phyloP scores from a whole-genome alignment of 176 grass and related monocot species.

The Rhynchospora breviuscula region DNA sequence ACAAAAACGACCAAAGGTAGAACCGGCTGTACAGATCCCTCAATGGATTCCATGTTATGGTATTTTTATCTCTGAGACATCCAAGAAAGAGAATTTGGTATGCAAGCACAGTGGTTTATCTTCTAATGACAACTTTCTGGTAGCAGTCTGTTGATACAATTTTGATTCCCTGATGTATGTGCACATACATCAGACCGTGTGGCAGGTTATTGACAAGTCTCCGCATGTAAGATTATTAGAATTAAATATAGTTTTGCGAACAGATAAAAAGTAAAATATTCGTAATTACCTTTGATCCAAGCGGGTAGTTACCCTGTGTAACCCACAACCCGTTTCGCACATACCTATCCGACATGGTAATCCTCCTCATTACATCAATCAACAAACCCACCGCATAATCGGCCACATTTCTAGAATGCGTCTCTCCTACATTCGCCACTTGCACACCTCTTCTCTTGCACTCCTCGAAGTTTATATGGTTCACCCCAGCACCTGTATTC shows the following conservation, averaged over 20 bases:
- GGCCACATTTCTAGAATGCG: conserved; percentile 30
- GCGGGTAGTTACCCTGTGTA: conserved; percentile 14
- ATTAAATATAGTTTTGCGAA: too few relatives aligned
- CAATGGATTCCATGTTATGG: neutral
- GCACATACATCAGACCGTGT: neutral
- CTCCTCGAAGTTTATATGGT: conserved; percentile 48
- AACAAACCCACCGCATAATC: conserved; percentile 44
- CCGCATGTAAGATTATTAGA: too few relatives aligned
- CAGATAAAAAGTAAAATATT: neutral
- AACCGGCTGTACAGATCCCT: neutral
- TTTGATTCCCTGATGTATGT: neutral
- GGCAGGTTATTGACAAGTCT: neutral
- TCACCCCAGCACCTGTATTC: conserved; percentile 28
- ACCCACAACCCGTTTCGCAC: conserved; percentile 30
- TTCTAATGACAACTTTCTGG: neutral
- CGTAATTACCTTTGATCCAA: conserved; percentile 39
- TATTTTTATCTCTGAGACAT: neutral
- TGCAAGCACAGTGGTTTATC: too few relatives aligned
- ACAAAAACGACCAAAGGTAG: conserved; percentile 28
- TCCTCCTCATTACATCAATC: conserved; percentile 31
- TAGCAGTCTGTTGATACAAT: neutral
- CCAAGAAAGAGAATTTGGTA: too few relatives aligned
- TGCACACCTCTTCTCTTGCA: conserved; percentile 36
- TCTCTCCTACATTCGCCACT: conserved; percentile 35
- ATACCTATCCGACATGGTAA: conserved; percentile 35